Conservation (phyloP, 2,329 filamentous ascomycete species). For the Scedosporium dehoogii region DNA sequence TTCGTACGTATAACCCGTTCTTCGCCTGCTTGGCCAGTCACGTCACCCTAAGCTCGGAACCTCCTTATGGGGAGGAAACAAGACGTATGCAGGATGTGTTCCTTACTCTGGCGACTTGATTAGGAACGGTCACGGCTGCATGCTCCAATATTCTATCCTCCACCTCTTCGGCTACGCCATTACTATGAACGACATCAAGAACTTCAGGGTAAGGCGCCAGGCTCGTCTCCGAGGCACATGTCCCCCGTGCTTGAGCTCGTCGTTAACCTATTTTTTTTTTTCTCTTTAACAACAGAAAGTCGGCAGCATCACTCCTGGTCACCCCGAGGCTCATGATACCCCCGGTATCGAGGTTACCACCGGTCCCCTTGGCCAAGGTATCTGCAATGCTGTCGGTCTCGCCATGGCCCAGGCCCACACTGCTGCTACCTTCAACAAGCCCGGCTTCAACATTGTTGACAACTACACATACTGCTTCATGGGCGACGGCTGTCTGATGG, state of each 20-base stretch:
- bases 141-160: slow-evolving; percentile 97
- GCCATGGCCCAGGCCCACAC: slow-evolving; percentile 94
- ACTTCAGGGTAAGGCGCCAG: slow-evolving; percentile 70
- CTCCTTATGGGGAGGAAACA: background rate
- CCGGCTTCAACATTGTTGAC: slow-evolving; percentile 79
- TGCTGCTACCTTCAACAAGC: slow-evolving; percentile 90
- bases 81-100: background rate
- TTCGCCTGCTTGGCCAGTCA: background rate
- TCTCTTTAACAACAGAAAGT: slow-evolving; percentile 26
- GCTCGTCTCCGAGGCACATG: background rate
- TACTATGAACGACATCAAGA: slow-evolving; percentile 84
- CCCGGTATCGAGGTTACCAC: slow-evolving; percentile 97
- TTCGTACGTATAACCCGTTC: slow-evolving; percentile 59
- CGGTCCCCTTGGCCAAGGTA: slow-evolving; percentile 93
- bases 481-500: slow-evolving; percentile 97
- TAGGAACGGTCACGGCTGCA: slow-evolving; percentile 97
- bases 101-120: background rate
- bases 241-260: background rate
- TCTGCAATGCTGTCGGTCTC: slow-evolving; percentile 94
- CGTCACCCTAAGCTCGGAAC: background rate
- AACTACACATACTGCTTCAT: slow-evolving; percentile 98
- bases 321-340: slow-evolving; percentile 94
- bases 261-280: background rate
- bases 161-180: slow-evolving; percentile 90
- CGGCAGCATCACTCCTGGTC: slow-evolving; percentile 78